Evolutionary conservation across 805 yeast species (phyloP), one percentile per base, ranked within the genome.

Genomic region (Hanseniaspora singularis): DNA sequence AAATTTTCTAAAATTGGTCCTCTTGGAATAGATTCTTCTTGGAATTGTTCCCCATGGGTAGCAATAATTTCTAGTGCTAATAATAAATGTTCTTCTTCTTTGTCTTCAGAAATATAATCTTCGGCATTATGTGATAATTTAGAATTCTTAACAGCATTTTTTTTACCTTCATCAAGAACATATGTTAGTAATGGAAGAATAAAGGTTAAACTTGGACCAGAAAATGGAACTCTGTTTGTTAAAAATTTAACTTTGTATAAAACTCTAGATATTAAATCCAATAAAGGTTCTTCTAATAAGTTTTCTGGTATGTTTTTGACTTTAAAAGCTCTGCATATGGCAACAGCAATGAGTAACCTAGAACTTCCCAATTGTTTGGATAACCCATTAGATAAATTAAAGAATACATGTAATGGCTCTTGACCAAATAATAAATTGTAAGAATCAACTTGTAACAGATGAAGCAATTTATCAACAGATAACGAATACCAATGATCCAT

Each of bases 1-100:
- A 92, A 63, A 4, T 78, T 77, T 9, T 63, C 63, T 49, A 89
- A 64, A 31, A 86, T 73, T 4, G 74, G 71, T 4, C 69, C 64
- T 57, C 96, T 74, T 16, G 95, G 94, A 49, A 84, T 76, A 1
- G 74, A 61, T 0, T 70, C 69, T 56, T 80, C 79, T 53, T 72
- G 76, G 57, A 92, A 81, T 12, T 69, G 71, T 52, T 77, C 87
- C 19, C 79, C 72, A 55, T 82, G 88, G 2, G 72, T 71, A 33
- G 77, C 69, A 47, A 89, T 67, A 33, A 87, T 77, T 56, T 84
- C 94, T 54, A 88, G 62, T 0, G 89, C 81, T 49, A 89, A 65
- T 41, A 82, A 62, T 41, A 87, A 66, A 55, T 84, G 89, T 59
- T 87, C 96, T 61, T 88, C 96, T 57, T 82, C 87, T n/a, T 78